Evolutionary conservation across 2,329 filamentous ascomycete species (phyloP).

Genomic region (Chalara sp.): DNA sequence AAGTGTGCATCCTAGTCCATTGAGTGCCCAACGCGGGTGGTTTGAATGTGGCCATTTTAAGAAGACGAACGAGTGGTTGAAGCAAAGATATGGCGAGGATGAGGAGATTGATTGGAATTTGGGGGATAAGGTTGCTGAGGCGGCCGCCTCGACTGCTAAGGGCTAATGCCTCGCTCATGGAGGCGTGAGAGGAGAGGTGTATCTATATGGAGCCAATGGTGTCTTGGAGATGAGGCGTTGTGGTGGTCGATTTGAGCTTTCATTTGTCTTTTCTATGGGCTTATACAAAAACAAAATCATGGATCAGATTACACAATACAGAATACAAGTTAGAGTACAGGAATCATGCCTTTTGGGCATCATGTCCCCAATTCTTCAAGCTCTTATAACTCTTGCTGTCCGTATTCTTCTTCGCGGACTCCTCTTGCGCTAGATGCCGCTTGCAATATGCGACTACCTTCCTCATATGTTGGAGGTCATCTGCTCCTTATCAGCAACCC

Average conservation of each 20-base stretch:
- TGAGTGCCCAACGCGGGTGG: slow-evolving; percentile 78
- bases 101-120: slow-evolving; percentile 81
- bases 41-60: slow-evolving; percentile 78
- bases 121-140: slow-evolving; percentile 15
- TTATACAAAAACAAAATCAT: too few relatives aligned
- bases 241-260: too few relatives aligned
- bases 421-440: slow-evolving; percentile 59
- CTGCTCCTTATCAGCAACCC: slow-evolving; percentile 10
- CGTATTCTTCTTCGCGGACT: slow-evolving; percentile 42
- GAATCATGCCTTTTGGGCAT: slow-evolving; percentile 37
- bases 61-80: slow-evolving; percentile 79
- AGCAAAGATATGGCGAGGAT: slow-evolving; percentile 68
- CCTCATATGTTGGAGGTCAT: slow-evolving; percentile 53
- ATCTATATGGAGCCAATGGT: too few relatives aligned
- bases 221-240: too few relatives aligned
- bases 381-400: slow-evolving; percentile 48
- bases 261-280: too few relatives aligned
- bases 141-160: slow-evolving; percentile 4
- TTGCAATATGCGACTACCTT: slow-evolving; percentile 60
- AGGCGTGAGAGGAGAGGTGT: too few relatives aligned
- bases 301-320: too few relatives aligned
- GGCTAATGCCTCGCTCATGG: too few relatives aligned
- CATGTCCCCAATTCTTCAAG: slow-evolving; percentile 57
- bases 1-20: slow-evolving; percentile 87
- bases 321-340: too few relatives aligned